These are phyloP conservation scores for Panaeolus cyanescens DNA, from an alignment of 768 basidiomycete genomes.

Conservation along the genomic window DNA sequence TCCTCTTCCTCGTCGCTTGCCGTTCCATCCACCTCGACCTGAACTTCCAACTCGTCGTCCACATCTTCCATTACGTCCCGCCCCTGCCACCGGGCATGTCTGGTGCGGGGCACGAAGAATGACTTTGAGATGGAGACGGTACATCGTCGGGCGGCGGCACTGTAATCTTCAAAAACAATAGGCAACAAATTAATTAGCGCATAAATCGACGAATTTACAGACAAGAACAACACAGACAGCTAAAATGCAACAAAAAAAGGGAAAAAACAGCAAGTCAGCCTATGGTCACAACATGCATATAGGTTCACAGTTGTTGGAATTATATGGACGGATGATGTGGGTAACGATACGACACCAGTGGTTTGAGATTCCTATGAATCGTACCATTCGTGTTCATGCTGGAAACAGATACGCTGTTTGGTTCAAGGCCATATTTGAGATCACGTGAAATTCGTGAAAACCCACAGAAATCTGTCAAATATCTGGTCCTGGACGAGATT, in stretches of 20 bases:
- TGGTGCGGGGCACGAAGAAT: background rate
- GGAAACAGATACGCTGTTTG: too few relatives aligned
- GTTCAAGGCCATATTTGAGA: too few relatives aligned
- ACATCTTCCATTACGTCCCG: background rate
- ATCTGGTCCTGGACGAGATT: too few relatives aligned
- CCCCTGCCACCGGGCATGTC: background rate
- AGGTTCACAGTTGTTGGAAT: too few relatives aligned
- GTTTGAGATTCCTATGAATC: too few relatives aligned
- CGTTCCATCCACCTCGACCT: background rate
- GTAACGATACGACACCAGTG: too few relatives aligned
- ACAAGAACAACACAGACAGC: too few relatives aligned
- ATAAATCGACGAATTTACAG: slow-evolving; percentile 2
- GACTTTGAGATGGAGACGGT: background rate
- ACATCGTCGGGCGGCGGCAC: background rate
- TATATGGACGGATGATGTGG: too few relatives aligned
- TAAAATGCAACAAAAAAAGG: background rate
- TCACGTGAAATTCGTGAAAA: too few relatives aligned
- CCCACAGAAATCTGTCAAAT: too few relatives aligned
- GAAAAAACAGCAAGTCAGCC: background rate
- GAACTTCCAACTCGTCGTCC: background rate
- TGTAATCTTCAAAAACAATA: background rate
- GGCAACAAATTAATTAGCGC: background rate
- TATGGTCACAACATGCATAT: background rate
- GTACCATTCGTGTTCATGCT: too few relatives aligned
- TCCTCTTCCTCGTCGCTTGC: background rate